phyloP scores from a whole-genome alignment of 2,329 filamentous ascomycete genomes.

The Alternaria angustiovoidea region DNA sequence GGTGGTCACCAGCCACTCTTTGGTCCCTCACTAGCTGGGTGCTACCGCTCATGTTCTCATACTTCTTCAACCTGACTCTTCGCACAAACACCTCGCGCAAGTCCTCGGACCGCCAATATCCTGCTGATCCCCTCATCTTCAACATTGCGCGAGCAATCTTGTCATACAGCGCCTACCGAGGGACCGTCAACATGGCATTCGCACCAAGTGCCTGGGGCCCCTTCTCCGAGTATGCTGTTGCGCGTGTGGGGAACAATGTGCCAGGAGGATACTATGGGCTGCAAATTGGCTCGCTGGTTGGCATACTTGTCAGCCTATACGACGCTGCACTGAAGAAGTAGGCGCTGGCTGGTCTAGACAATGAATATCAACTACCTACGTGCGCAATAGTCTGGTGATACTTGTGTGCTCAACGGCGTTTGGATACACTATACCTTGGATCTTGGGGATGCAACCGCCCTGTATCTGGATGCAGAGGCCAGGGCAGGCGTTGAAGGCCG shows the following conservation, averaged over 20 bases:
- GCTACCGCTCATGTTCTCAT: conserved; percentile 75
- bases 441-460: background rate
- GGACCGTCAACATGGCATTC: conserved; percentile 54
- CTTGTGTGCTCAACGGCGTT: conserved; percentile 8
- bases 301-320: conserved; percentile 74
- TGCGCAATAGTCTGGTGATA: background rate
- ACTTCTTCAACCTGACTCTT: conserved; percentile 87
- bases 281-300: conserved; percentile 73
- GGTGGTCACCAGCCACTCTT: conserved; percentile 82
- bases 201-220: conserved; percentile 62
- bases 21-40: conserved; percentile 78
- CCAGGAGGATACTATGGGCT: conserved; percentile 77
- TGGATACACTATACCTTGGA: conserved; percentile 6
- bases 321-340: conserved; percentile 75
- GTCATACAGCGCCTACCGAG: conserved; percentile 79
- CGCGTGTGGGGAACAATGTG: conserved; percentile 70
- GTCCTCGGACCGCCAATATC: conserved; percentile 60
- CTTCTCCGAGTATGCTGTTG: conserved; percentile 67
- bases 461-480: background rate
- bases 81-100: conserved; percentile 60
- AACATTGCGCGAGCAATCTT: conserved; percentile 87
- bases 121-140: conserved; percentile 86
- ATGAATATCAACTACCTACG: background rate
- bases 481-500: background rate
- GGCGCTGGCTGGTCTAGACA: background rate